A percentile compares a stretch with the other conserved stretches of the same genome.
Conservation (phyloP, 176 grass and related monocot genomes). For the Cenchrus fungigraminus region DNA sequence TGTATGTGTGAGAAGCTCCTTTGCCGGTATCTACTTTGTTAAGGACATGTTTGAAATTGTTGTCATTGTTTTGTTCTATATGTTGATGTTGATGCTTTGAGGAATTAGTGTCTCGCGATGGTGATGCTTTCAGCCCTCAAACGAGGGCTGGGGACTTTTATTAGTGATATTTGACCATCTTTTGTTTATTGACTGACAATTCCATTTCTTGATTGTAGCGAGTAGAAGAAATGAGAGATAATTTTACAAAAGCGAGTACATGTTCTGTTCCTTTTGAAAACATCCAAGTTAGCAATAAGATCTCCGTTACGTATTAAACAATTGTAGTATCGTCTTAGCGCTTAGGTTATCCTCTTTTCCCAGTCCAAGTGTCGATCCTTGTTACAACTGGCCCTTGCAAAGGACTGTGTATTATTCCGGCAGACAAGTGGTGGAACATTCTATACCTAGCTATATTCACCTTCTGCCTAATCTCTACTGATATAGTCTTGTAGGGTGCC, state of each 20-base stretch:
- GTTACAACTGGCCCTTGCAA: slow-evolving; percentile 21
- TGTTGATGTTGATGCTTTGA: slow-evolving; percentile 35
- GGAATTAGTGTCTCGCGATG: slow-evolving; percentile 25
- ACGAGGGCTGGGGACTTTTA: not conserved
- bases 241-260: not conserved
- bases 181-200: slow-evolving; percentile 10
- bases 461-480: not conserved
- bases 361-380: not conserved
- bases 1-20: not conserved
- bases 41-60: not conserved
- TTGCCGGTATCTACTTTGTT: slow-evolving; percentile 9
- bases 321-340: not conserved
- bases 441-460: not conserved
- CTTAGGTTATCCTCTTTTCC: not conserved
- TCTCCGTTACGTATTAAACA: not conserved
- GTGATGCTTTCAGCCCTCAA: slow-evolving; percentile 17
- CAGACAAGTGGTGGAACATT: not conserved
- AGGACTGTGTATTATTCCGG: not conserved
- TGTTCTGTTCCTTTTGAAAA: not conserved
- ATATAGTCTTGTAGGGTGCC: not conserved
- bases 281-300: slow-evolving; percentile 19
- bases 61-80: slow-evolving; percentile 12
- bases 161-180: slow-evolving; percentile 7
- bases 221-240: not conserved
- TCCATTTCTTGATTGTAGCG: not conserved